Percentiles rank a stretch among this genome's conserved stretches.
These are phyloP conservation scores for Penicillium sp. DNA, from an alignment of 2,329 filamentous ascomycete genomes.

Conservation along the genomic window DNA sequence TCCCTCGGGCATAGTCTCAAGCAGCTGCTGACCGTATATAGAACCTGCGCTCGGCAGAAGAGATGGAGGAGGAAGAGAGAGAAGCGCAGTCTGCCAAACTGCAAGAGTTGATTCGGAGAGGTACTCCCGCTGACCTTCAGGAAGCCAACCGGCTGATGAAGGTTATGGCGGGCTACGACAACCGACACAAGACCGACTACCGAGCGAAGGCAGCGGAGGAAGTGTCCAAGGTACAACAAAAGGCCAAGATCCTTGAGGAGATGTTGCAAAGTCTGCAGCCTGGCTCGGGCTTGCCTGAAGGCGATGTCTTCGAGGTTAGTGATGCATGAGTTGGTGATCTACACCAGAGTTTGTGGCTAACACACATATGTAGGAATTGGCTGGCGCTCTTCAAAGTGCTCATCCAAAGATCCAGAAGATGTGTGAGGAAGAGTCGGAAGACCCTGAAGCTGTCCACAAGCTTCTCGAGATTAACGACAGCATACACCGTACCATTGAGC, in stretches of 20 bases:
- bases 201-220: slow-evolving; percentile 96
- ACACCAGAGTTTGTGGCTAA: too few species aligned
- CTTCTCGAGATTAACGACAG: slow-evolving; percentile 97
- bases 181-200: slow-evolving; percentile 92
- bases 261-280: slow-evolving; percentile 78
- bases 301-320: slow-evolving; percentile 57
- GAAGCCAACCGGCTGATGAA: slow-evolving; percentile 99
- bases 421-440: slow-evolving; percentile 98
- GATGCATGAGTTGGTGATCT: too few species aligned
- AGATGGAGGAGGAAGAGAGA: slow-evolving; percentile 96
- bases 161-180: slow-evolving; percentile 97
- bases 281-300: slow-evolving; percentile 70
- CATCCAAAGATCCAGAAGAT: slow-evolving; percentile 99
- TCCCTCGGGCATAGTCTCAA: neutral
- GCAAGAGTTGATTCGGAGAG: slow-evolving; percentile 89
- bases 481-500: slow-evolving; percentile 92
- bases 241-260: slow-evolving; percentile 86
- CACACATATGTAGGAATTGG: slow-evolving; percentile 58
- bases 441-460: slow-evolving; percentile 91
- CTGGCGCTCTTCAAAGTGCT: slow-evolving; percentile 79
- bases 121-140: slow-evolving; percentile 85
- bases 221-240: slow-evolving; percentile 89
- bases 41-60: slow-evolving; percentile 93
- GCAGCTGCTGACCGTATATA: slow-evolving; percentile 40
- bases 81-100: slow-evolving; percentile 97